Base-by-base conservation (phyloP, 1,139 yeast species). In the Debaryomyces singareniensis region DNA sequence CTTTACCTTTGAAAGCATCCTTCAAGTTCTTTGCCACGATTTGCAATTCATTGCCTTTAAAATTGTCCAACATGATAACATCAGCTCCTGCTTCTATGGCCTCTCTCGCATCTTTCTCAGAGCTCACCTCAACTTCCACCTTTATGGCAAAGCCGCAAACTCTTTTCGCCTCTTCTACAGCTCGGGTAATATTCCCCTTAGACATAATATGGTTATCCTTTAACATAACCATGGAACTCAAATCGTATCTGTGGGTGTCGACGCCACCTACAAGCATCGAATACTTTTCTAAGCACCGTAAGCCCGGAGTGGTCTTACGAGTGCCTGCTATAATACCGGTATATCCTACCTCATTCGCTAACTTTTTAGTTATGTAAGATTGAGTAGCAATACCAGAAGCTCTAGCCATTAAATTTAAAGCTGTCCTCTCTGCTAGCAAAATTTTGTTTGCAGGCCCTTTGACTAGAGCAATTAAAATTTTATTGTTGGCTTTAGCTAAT, bases 71-170 rank as follows among this genome's bases (percentile, higher is more conserved):
- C 97, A 89, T 89, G 40, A 91, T 81, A 13, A 89, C 86, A 55
- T 89, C 97, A 1, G 97, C 96, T 12, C 97, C 97, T 5, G 96
- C 95, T 16, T 68, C 74, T 48, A 89, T 89, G 16, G 97, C 97
- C 50, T 89, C 96, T 39, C 72, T 68, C 2, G 97, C 97, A 45
- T 87, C 96, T 5, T 60, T 71, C 51, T 83, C 95, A 33, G 73
- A 61, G 48, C 83, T 84, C 30, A 86, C 91, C 56, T 89, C 97
- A 24, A 89, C 96, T 54, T 89, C 97, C 32, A 91, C 81, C 57
- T 91, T 91, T 28, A 82, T 70, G 2, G 95, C 75, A 58, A 89
- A 89, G 3, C 97, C 97, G 48, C 89, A 85, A 1, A 81, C 95
- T 10, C 67, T 60, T 34, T 85, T 71, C 2, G 97, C 97, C 35